Percentiles rank a stretch among this genome's conserved stretches.
Conservation (phyloP, 2,329 filamentous ascomycete genomes). For the Aureobasidium namibiae region DNA sequence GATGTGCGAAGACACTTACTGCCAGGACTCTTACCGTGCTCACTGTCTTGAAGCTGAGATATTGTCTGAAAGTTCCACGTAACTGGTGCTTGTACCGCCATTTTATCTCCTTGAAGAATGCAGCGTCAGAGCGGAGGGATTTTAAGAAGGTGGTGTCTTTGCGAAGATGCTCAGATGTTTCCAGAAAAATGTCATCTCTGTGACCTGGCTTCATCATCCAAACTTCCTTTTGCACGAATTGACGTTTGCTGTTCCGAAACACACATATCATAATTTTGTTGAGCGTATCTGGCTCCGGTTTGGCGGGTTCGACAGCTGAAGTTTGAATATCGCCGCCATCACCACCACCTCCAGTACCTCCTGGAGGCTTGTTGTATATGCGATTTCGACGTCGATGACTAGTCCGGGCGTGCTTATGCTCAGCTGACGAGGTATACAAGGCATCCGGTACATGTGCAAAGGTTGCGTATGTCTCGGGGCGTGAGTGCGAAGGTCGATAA, state of each 20-base stretch:
- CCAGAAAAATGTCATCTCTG: neutral
- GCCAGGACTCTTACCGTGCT: neutral
- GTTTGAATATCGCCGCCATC: neutral
- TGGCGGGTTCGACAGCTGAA: neutral
- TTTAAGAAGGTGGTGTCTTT: neutral
- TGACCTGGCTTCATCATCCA: neutral
- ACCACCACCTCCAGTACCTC: neutral
- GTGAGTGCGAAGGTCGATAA: neutral
- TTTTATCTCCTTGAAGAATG: neutral
- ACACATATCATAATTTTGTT: conserved; percentile 1
- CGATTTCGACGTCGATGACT: neutral
- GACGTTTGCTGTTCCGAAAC: neutral
- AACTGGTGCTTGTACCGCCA: neutral
- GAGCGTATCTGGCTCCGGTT: neutral
- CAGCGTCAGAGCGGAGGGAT: neutral
- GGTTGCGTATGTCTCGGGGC: neutral
- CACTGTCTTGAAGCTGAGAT: neutral
- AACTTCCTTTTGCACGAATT: neutral
- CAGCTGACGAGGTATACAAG: neutral
- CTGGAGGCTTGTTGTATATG: neutral
- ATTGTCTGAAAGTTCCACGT: neutral
- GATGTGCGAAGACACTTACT: too few relatives aligned
- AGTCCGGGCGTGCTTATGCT: neutral
- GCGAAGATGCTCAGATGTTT: neutral
- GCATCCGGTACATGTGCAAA: neutral